Evolutionary conservation across 257 asterid genomes (phyloP), one percentile per base, ranked within the genome.

Genomic region (Marsdenia floribunda): DNA sequence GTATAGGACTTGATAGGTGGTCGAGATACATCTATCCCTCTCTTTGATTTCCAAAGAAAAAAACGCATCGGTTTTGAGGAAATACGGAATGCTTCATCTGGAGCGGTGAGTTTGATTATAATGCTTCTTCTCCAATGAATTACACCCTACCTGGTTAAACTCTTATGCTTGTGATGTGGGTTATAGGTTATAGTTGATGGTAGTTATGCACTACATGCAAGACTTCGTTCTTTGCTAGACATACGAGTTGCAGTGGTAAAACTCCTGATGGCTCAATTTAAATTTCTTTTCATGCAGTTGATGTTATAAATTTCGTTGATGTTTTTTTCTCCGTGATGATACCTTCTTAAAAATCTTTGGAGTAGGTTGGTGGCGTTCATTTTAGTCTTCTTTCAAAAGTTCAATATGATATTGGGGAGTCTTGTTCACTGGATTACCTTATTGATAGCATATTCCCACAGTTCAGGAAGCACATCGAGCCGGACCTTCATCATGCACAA

Each of bases 401-500:
- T 73, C 96, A 90, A 80, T 91, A 95, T 80, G 99, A 95, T 86
- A 95, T 95, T 78, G 98, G 99, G 40, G 99, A 92, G 70, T 90
- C 96, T 65, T 90, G 98, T 87, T 89, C 99, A n/a, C 76, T 95
- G 85, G 99, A 95, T 86, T 88, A 86, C 84, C 97, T 95, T 68
- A 95, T 95, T 76, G 99, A 95, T 91, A 95, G 99, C 88, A 95
- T 95, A 82, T 95, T 95, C 85, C 99, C 99, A 49, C 92, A 92
- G 81, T 95, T 95, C 79, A 87, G 98, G 80, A 95, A 88, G 85
- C 94, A 92, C 79, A 95, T 95, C 68, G 99, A 95, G 85, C 98
- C 99, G 2, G 99, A 95, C 77, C 98, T 95, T 84, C 99, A 92
- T 85, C 99, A 95, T 78, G 99, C 99, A 18, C 99, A 95, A 93